Evolutionary conservation across 1,139 yeast species (phyloP).

Genomic region (Geotrichum phurueaensis): DNA sequence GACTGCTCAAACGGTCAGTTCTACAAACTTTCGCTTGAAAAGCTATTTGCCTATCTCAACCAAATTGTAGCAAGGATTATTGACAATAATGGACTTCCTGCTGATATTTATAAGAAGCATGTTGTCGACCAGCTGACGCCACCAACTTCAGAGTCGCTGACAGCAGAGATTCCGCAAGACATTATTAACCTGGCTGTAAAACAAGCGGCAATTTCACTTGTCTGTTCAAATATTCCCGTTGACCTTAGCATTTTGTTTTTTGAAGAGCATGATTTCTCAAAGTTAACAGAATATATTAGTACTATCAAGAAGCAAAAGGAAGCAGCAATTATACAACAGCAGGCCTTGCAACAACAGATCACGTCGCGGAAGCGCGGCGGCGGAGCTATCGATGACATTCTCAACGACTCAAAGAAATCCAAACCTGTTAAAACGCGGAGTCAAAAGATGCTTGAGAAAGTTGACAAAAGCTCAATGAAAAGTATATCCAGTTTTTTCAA

Average conservation of each 20-base stretch:
- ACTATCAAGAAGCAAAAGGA: conserved; percentile 21
- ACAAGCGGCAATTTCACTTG: conserved; percentile 28
- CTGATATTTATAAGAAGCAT: conserved; percentile 13
- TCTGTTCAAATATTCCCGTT: conserved; percentile 31
- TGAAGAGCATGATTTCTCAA: conserved; percentile 23
- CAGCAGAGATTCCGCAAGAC: conserved; percentile 23
- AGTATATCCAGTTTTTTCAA: conserved; percentile 13
- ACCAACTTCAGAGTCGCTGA: conserved; percentile 26
- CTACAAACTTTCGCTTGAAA: conserved; percentile 22
- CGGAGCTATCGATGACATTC: not conserved
- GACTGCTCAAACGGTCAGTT: conserved; percentile 11
- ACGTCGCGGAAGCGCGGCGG: conserved; percentile 4
- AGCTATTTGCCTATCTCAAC: conserved; percentile 22
- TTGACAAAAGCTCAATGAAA: conserved; percentile 11
- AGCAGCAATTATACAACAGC: conserved; percentile 21
- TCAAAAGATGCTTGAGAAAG: conserved; percentile 9
- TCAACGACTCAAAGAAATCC: not conserved
- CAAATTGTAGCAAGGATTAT: conserved; percentile 19
- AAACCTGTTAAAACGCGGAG: conserved; percentile 7
- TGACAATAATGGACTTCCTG: conserved; percentile 20
- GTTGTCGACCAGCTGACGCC: conserved; percentile 22
- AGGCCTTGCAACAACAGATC: conserved; percentile 14
- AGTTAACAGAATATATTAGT: conserved; percentile 22
- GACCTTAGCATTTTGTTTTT: conserved; percentile 22
- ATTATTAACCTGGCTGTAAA: conserved; percentile 24